Evolutionary conservation across 345 rosid genomes (phyloP).

Genomic region (Diplotaxis tenuifolia): DNA sequence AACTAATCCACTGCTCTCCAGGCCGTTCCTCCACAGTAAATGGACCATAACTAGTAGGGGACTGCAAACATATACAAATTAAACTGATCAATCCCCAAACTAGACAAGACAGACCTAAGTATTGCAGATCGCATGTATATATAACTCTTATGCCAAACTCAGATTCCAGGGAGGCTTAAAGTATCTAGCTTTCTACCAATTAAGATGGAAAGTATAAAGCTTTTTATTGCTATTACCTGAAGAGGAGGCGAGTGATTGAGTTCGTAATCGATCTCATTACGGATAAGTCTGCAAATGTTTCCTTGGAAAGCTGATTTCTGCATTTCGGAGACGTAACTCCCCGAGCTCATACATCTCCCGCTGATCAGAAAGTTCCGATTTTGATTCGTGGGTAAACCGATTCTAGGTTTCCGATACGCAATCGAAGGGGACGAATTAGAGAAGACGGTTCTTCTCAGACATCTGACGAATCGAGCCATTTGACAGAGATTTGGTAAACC

Average conservation of each 20-base stretch:
- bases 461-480: constrained; percentile 48
- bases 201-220: too few relatives aligned
- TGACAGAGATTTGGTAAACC: constrained; percentile 5
- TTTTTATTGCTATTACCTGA: constrained; percentile 8
- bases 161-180: constrained; percentile 11
- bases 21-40: constrained; percentile 61
- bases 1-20: constrained; percentile 89
- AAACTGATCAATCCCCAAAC: too few relatives aligned
- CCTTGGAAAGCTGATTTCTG: constrained; percentile 77
- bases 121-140: background rate
- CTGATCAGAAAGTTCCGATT: background rate
- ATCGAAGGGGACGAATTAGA: constrained; percentile 16
- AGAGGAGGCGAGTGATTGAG: constrained; percentile 49
- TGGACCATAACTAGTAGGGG: constrained; percentile 42
- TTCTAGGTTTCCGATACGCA: constrained; percentile 18
- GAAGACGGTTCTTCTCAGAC: constrained; percentile 34
- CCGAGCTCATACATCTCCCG: constrained; percentile 31
- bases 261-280: constrained; percentile 71
- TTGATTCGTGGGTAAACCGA: constrained; percentile 13
- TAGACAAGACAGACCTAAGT: too few relatives aligned
- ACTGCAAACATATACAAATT: constrained; percentile 49
- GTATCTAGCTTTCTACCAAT: constrained; percentile 16
- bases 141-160: background rate
- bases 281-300: constrained; percentile 55
- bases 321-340: constrained; percentile 64